Evolutionary conservation across 2,329 filamentous ascomycete species (phyloP), one percentile per base, ranked within the genome.

Genomic region (Paecilomyces sp.): DNA sequence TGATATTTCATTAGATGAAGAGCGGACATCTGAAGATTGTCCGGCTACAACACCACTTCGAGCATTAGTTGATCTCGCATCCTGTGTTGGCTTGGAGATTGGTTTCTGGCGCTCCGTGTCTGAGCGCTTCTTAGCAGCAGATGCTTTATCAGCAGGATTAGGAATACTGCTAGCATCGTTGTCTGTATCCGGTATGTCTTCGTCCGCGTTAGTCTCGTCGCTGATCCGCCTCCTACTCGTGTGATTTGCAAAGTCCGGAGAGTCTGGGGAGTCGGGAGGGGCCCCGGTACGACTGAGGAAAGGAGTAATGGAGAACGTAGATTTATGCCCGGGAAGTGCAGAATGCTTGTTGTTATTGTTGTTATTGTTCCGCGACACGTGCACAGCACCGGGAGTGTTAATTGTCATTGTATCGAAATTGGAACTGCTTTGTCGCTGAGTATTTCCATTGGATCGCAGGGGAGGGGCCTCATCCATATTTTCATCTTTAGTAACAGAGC

Each of bases 251-350:
- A 71, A 71, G 36, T 67, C 62, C 33, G 65, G 66, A 25, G 71
- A 71, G 47, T 68, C 62, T 33, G 65, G 66, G 12, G 69, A 67
- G 51, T 68, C 67, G 36, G 77, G 75, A 13, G 88, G 77, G 63
- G 80, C 87, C 62, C 81, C 86, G 28, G 85, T 88, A 56, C 88
- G 86, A 73, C 92, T 96, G 62, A 97, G 80, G 79, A 96, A 97
- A 0, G 93, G 93, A 0, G 93, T 97, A 64, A 97, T 91, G 3
- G 92, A 96, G 74, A 97, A 97, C 2, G 84, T 87, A 0, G 92
- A 97, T 74, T 96, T 97, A 70, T 96, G 91, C 31, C 90, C 91
- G 4, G 89, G 79, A 58, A 85, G 77, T 1, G 84, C 81, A 41
- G 84, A 82, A 22, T 86, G 83, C 30, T 79, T 73, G 55, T 79